Base-by-base conservation (phyloP, 2,329 filamentous ascomycete species). In the Nemania abortiva region DNA sequence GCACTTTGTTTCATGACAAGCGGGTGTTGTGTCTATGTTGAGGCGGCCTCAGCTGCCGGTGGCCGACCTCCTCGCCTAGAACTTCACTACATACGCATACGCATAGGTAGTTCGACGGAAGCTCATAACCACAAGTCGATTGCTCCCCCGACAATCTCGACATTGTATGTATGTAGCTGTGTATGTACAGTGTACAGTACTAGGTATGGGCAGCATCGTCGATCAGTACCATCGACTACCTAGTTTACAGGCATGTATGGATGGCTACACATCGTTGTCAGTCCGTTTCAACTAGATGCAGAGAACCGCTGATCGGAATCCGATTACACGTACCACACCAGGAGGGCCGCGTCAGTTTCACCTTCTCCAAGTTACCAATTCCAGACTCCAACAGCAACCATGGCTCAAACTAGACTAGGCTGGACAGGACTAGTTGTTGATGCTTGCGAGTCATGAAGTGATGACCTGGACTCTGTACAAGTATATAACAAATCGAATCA, bases 241-340 rank as follows among this genome's bases (percentile, higher is more conserved):
- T 20, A n/a, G n/a, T n/a, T n/a, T n/a, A n/a, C n/a, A n/a, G n/a
- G n/a, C n/a, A n/a, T n/a, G n/a, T n/a, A 6, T 27, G 15, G 10
- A 13, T 31, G 31, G 1, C 50, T 34, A 27, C 55, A 20, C 27
- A 45, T 47, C 45, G 20, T 54, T 31, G 27, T 47, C 31, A 53
- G 10, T 18, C 13, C 57, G 58, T 62, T 42, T 57, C 31, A 34
- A 57, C 31, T 42, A 59, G 42, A 39, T 20, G 18, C 20, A 52
- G 18, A 61, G 37, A 53, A 13, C 11, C 37, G 53, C 22, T 39
- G 59, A 54, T 63, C 59, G 11, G 29, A 63, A 49, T 45, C 37
- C 47, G 27, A 31, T 54, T 6, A 37, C 42, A 47, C 42, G 42
- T 47, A 47, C n/a, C 20, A 20, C 42, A 47, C 18, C 18, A 18